Base-by-base conservation (phyloP, 2,329 filamentous ascomycete species). In the Teratosphaeriaceae sp. region DNA sequence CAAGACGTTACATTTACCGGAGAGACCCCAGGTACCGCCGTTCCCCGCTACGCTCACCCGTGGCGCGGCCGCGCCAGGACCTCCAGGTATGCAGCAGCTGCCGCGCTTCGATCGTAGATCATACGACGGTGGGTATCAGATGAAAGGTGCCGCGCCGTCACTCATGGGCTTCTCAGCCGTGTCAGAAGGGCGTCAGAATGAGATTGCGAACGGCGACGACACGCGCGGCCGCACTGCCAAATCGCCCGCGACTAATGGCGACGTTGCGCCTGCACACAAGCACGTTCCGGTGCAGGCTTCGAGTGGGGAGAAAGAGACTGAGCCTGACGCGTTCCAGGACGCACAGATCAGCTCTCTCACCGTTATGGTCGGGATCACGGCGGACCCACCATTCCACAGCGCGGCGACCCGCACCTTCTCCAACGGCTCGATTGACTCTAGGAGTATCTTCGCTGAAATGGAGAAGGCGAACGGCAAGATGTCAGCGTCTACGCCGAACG, bases 341-440 rank as follows among this genome's bases (percentile, higher is more conserved):
- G 67, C 71, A 45, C 71, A 76, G 55, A 66, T 76, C 48, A 66
- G 70, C 51, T 65, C 65, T 43, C 65, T 80, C 49, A 69, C 68
- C 31, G 73, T 77, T 46, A 65, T 80, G 48, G 71, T 78, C 42
- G 68, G 56, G 57, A 52, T 57, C 48, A 53, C 53, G 29, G 38
- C 45, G 16, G 58, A 49, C 48, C 53, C 57, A 44, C 59, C 63
- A 22, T 66, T 63, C 52, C 67, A 68, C 52, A 64, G 57, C 40
- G 52, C 64, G 29, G 63, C 65, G 19, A 65, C 66, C 16, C 66
- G 71, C 60, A 75, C 71, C 16, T 76, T 75, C 61, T 75, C 74
- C 48, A 75, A 78, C 59, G 70, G 72, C 49, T 75, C 69, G 38
- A 71, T 79, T 61, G 71, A 80, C 63, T 69, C 68, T 55, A 69